Conservation (phyloP, 768 basidiomycete species). For the Pisolithus marmoratus region DNA sequence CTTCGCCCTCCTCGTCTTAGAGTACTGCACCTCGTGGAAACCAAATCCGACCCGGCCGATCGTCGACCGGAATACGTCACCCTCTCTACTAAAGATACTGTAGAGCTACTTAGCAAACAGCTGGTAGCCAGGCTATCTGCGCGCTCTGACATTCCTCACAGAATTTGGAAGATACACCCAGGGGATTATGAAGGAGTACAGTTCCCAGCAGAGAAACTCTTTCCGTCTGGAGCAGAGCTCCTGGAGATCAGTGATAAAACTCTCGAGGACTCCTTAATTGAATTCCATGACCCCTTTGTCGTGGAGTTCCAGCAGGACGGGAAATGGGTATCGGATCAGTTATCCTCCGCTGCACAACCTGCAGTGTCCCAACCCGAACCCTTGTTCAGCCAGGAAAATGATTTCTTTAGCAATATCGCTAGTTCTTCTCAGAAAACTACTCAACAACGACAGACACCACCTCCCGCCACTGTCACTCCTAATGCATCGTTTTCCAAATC, state of each 20-base stretch:
- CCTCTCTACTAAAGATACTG: constrained; percentile 48
- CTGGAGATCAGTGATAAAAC: constrained; percentile 40
- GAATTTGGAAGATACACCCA: constrained; percentile 58
- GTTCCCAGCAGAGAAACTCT: constrained; percentile 23
- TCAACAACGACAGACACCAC: constrained; percentile 20
- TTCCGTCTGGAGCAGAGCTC: constrained; percentile 32
- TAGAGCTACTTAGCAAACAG: constrained; percentile 36
- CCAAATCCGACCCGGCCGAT: constrained; percentile 22
- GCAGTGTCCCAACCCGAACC: constrained; percentile 34
- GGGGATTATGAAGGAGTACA: constrained; percentile 28
- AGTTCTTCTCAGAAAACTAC: constrained; percentile 12
- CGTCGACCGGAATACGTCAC: constrained; percentile 31
- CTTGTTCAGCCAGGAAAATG: constrained; percentile 47
- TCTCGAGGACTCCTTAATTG: constrained; percentile 53
- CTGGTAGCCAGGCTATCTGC: constrained; percentile 35
- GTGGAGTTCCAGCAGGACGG: constrained; percentile 66
- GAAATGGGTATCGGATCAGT: constrained; percentile 50
- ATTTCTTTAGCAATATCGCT: constrained; percentile 50
- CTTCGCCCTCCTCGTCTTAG: constrained; percentile 63
- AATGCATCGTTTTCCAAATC: constrained; percentile 17
- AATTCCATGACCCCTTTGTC: constrained; percentile 63
- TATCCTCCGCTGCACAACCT: constrained; percentile 3
- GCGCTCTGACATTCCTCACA: constrained; percentile 36
- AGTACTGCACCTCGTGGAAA: constrained; percentile 41
- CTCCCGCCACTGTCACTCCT: constrained; percentile 14